phyloP scores from a whole-genome alignment of 106 monocot genomes.

The Dendrobium chrysotoxum region DNA sequence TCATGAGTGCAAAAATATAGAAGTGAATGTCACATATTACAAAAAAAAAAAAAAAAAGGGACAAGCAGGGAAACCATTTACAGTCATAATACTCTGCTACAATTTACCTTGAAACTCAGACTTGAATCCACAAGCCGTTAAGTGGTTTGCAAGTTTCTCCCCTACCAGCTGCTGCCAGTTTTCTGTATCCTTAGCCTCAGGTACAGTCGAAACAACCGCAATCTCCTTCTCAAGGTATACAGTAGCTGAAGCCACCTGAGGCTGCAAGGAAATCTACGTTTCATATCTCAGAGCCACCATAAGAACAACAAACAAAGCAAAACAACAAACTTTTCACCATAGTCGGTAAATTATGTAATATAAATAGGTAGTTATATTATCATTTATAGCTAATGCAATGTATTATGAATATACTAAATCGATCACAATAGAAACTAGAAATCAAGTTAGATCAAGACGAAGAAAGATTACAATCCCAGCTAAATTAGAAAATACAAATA shows the following conservation, averaged over 20 bases:
- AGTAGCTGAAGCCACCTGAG: constrained; percentile 32
- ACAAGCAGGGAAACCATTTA: background rate
- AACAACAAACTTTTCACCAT: background rate
- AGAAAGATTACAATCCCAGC: too few relatives aligned
- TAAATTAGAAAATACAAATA: too few relatives aligned
- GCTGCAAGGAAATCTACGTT: constrained; percentile 11
- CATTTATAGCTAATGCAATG: background rate
- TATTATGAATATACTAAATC: background rate
- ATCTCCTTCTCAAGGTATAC: constrained; percentile 35
- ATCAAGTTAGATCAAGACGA: too few relatives aligned
- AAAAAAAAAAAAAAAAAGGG: background rate
- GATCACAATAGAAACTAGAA: background rate
- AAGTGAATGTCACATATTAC: background rate
- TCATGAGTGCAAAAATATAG: too few relatives aligned
- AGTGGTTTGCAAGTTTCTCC: constrained; percentile 40
- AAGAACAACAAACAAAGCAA: background rate
- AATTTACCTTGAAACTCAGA: constrained; percentile 33
- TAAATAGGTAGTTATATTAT: too few relatives aligned
- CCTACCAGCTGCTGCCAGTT: constrained; percentile 42
- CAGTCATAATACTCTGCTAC: background rate
- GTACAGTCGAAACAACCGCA: constrained; percentile 33
- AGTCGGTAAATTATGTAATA: background rate
- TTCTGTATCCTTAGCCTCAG: constrained; percentile 26
- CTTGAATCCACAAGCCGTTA: constrained; percentile 53
- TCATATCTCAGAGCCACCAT: background rate